Evolutionary conservation across 805 yeast genomes (phyloP), one percentile per base, ranked within the genome.

Genomic region (Wickerhamomyces chaumierensis): DNA sequence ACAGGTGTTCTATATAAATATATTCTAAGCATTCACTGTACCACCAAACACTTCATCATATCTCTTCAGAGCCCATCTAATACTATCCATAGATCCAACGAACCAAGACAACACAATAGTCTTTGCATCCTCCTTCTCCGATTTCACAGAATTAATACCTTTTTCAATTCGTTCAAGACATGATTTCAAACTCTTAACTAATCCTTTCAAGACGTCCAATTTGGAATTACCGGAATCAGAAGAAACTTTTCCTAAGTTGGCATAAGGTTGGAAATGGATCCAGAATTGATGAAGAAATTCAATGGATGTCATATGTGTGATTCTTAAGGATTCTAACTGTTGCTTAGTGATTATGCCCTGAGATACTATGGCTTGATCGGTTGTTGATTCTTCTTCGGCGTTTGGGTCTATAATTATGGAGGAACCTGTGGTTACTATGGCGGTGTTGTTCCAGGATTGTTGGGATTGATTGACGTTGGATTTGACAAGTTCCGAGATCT

Each of bases 211-310:
- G 2, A 44, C 42, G 0, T 71, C 72, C 37, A 69, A 69, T 31
- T 68, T 55, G 2, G 68, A 58, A 39, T 64, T 66, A 32, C 71
- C 67, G 37, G 71, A 65, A 21, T 21, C 23, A 21, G 23, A n/a
- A n/a, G n/a, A 21, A 21, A 21, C 23, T 9, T 21, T 21, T 6
- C 23, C 23, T 9, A 21, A 21, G 23, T 21, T 21, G 23, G 23
- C 23, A 9, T 21, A 21, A 7, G 23, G 23, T 42, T 69, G 71
- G 48, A 73, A 73, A 52, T 75, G 78, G 1, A 68, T 53, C 81
- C 88, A 83, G 54, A 81, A 83, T 54, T 82, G 94, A 41, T 75
- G 71, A 32, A 83, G 57, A 52, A 82, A 83, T 55, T 82, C 94
- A 29, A 78, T 68, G 3, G 88, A 75, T 0, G 92, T 80, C 1